A percentile compares a stretch with the other conserved stretches of the same genome.
These are phyloP conservation scores for Ceratocystis huliohia DNA, from an alignment of 2,329 filamentous ascomycete species.

Conservation along the genomic window DNA sequence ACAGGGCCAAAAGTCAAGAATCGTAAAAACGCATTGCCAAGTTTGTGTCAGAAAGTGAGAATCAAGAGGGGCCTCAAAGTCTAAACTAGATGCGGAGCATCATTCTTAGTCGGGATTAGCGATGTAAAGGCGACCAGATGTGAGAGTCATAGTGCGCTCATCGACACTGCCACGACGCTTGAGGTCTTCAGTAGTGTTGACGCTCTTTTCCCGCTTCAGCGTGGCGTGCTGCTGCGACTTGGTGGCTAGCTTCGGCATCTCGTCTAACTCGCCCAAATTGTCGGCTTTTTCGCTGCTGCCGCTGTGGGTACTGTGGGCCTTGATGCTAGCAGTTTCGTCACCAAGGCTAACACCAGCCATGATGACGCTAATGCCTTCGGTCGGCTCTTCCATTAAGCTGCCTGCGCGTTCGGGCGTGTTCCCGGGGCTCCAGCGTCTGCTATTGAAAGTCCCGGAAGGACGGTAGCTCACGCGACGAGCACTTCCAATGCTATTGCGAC, in stretches of 20 bases:
- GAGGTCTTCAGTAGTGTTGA: conserved; percentile 58
- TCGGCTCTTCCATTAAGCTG: conserved; percentile 36
- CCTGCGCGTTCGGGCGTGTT: conserved; percentile 44
- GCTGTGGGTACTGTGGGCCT: conserved; percentile 40
- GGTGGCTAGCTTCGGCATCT: conserved; percentile 39
- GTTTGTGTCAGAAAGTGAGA: background rate
- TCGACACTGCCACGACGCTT: conserved; percentile 69
- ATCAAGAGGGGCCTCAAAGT: background rate
- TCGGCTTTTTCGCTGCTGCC: conserved; percentile 51
- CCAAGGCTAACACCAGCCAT: conserved; percentile 22
- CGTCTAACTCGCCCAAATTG: conserved; percentile 42
- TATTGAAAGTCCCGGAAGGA: conserved; percentile 36
- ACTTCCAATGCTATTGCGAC: conserved; percentile 53
- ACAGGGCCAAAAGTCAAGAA: background rate
- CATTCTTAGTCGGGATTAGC: conserved; percentile 60
- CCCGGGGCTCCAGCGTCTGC: conserved; percentile 39
- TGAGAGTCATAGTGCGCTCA: conserved; percentile 66
- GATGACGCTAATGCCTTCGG: conserved; percentile 8
- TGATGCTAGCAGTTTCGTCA: conserved; percentile 36
- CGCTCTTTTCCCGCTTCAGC: conserved; percentile 51
- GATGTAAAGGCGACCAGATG: conserved; percentile 62
- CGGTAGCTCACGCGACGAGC: conserved; percentile 40
- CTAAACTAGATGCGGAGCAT: background rate
- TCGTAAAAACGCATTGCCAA: background rate
- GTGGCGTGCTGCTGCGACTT: conserved; percentile 47